Evolutionary conservation across 306 rosid species (phyloP).

Genomic region (Argentina anserina): DNA sequence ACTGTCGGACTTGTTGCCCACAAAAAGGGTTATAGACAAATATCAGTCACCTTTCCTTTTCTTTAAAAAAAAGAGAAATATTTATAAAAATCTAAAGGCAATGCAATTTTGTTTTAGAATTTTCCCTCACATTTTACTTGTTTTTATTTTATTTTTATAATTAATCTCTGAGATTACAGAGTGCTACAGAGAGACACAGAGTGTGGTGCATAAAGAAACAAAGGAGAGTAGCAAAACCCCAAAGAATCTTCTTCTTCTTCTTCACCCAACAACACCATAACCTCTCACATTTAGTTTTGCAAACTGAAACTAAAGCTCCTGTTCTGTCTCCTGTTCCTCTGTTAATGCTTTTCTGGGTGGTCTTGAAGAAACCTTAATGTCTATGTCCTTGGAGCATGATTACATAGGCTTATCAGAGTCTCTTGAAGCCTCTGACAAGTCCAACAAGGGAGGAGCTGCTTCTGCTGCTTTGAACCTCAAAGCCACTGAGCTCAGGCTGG

Average conservation of each 20-base stretch:
- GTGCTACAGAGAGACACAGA: not conserved
- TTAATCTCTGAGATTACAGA: conserved; percentile 4
- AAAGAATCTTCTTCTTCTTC: conserved; percentile 27
- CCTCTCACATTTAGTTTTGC: not conserved
- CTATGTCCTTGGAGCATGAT: conserved; percentile 63
- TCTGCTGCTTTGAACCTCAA: conserved; percentile 54
- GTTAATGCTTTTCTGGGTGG: conserved; percentile 28
- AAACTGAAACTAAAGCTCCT: conserved; percentile 17
- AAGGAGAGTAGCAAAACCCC: conserved; percentile 31
- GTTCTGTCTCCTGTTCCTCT: conserved; percentile 4
- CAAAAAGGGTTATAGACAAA: conserved; percentile 36
- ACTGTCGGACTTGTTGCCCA: conserved; percentile 74
- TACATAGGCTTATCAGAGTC: conserved; percentile 63
- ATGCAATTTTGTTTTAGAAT: not conserved
- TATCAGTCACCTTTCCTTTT: not conserved
- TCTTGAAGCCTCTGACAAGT: conserved; percentile 56
- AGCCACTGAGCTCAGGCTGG: conserved; percentile 91
- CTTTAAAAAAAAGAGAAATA: not conserved
- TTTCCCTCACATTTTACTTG: conserved; percentile 3
- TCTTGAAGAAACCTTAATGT: conserved; percentile 49
- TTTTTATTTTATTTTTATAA: not conserved
- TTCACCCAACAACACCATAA: conserved; percentile 13
- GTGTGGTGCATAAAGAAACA: conserved; percentile 21
- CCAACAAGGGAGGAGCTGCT: conserved; percentile 23
- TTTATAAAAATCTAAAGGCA: conserved; percentile 16